A percentile compares a stretch with the other conserved stretches of the same genome.
phyloP scores from a whole-genome alignment of 2,329 filamentous ascomycete genomes.

The Aaosphaeria arxii region DNA sequence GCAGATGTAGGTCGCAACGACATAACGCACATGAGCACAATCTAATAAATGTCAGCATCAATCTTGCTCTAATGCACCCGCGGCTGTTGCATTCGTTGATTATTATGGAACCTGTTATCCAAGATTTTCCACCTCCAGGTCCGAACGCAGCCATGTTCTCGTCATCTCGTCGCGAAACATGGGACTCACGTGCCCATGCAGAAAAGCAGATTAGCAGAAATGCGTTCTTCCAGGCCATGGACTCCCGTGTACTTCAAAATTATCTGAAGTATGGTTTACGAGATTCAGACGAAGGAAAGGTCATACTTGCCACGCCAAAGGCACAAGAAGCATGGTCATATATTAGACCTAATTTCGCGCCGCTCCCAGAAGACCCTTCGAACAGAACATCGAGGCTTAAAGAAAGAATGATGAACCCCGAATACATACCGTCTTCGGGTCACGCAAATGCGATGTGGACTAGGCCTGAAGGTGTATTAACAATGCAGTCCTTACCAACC shows the following conservation, averaged over 20 bases:
- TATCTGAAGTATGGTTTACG: constrained; percentile 9
- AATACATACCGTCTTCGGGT: constrained; percentile 5
- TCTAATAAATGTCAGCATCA: constrained; percentile 3
- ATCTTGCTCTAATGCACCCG: constrained; percentile 15
- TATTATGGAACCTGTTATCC: constrained; percentile 16
- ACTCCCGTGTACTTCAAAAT: constrained; percentile 6
- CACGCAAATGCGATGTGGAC: constrained; percentile 1
- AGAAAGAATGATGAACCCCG: constrained; percentile 11
- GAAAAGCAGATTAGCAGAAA: constrained; percentile 9
- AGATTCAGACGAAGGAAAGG: constrained; percentile 5
- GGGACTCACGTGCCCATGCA: constrained; percentile 13
- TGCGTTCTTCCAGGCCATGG: constrained; percentile 11
- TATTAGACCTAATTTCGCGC: constrained; percentile 9
- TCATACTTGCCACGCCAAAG: constrained; percentile 13
- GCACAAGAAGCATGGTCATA: constrained; percentile 19
- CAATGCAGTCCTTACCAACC: constrained; percentile 3
- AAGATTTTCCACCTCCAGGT: constrained; percentile 9
- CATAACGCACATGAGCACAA: background rate
- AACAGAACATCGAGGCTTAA: constrained; percentile 3
- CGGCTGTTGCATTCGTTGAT: constrained; percentile 15
- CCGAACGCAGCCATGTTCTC: constrained; percentile 14
- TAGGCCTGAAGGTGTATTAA: constrained; percentile 5
- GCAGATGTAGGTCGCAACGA: constrained; percentile 9
- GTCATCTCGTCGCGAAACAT: constrained; percentile 7
- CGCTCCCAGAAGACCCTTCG: constrained; percentile 5